Base-by-base conservation (phyloP, 495 filamentous ascomycete genomes). In the Hypoxylon rickii region DNA sequence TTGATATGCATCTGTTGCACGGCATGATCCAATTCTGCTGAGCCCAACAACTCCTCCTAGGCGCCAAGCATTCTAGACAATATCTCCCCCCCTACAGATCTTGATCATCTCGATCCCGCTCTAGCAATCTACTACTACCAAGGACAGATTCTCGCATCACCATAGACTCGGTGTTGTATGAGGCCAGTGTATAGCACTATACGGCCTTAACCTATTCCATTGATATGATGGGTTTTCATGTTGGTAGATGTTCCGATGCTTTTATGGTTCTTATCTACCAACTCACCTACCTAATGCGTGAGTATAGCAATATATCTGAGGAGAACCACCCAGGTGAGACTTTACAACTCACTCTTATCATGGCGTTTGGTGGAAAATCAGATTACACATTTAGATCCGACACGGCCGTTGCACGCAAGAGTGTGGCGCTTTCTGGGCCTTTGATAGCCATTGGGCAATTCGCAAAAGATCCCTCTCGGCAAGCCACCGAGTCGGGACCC, bases 1-100 rank as follows among this genome's bases (percentile, higher is more conserved):
- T n/a, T n/a, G n/a, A n/a, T n/a, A n/a, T n/a, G n/a, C 19, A 32
- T 6, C 32, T 19, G 53, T 57, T 31, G 31, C 46, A 57, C 59
- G 32, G 15, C 53, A 52, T 57, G 32, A 39, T 33, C 17, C 19
- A n/a, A 40, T 21, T 39, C 46, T 44, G 17, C 43, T n/a, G 16
- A 34, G 21, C 31, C 38, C 43, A 36, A 45, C 43, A 16, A 36
- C 33, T 38, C 13, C 11, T 26, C 8, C n/a, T 37, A n/a, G 13
- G 34, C 36, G 46, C 58, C 32, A 63, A 56, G 48, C 3, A 21
- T 34, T 49, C 44, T 34, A 44, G 48, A 15, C 33, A 41, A 32
- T 21, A 20, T 62, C 22, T 40, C 24, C 40, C 37, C 18, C 38
- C 37, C 13, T 26, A 36, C 41, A 37, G 13, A 32, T 38, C 15